These are phyloP conservation scores for Angomonas desouzai DNA, from an alignment of 208 protist species.

Conservation along the genomic window DNA sequence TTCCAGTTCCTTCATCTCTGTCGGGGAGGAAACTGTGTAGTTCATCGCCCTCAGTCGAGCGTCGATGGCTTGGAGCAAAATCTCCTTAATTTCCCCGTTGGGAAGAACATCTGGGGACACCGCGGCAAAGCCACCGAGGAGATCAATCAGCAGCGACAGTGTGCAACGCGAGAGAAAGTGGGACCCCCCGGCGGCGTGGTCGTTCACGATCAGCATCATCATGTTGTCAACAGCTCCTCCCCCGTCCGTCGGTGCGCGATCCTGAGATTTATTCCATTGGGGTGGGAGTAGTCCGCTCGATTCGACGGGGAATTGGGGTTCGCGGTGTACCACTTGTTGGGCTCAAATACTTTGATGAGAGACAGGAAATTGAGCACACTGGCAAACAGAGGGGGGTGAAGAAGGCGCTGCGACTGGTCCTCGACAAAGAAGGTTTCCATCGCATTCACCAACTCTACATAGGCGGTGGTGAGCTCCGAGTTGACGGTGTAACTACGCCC, in stretches of 20 bases:
- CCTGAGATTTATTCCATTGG: conserved; percentile 50
- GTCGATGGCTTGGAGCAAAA: conserved; percentile 10
- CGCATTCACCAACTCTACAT: conserved; percentile 55
- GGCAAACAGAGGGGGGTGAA: conserved; percentile 45
- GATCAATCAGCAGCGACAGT: conserved; percentile 45
- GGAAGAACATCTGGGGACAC: conserved; percentile 43
- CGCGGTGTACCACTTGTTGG: conserved; percentile 79
- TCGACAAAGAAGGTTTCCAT: conserved; percentile 52
- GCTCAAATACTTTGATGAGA: conserved; percentile 77
- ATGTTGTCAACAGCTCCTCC: conserved; percentile 62
- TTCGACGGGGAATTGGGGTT: conserved; percentile 61
- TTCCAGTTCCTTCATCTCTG: conserved; percentile 48
- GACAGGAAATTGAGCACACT: conserved; percentile 84
- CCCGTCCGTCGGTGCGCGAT: conserved; percentile 51
- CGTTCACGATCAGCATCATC: conserved; percentile 21
- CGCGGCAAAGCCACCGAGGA: conserved; percentile 56
- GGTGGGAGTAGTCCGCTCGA: conserved; percentile 79
- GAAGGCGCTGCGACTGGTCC: conserved; percentile 65
- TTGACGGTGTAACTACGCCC: conserved; percentile 63
- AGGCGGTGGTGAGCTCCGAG: conserved; percentile 55
- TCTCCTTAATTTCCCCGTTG: conserved; percentile 31
- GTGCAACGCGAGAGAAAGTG: conserved; percentile 31
- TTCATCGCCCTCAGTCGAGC: neutral
- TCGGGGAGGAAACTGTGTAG: conserved; percentile 13
- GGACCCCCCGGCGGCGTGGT: neutral